These are phyloP conservation scores for Trichocladium antarcticum DNA, from an alignment of 495 filamentous ascomycete species.

Conservation along the genomic window DNA sequence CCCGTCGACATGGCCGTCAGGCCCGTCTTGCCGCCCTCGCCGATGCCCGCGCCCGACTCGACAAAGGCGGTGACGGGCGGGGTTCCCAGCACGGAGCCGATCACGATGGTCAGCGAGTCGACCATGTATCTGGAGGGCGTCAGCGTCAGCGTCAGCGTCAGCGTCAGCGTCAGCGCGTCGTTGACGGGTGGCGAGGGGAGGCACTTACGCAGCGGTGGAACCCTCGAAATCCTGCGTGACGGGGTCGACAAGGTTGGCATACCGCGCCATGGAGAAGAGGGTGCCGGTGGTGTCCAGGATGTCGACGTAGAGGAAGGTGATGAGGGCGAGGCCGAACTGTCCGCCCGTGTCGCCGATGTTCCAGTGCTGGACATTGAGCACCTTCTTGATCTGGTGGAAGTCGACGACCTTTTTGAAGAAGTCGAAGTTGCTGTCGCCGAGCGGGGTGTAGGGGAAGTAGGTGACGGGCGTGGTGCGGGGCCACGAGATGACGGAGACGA, in stretches of 20 bases:
- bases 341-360: conserved; percentile 47
- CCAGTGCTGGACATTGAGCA: conserved; percentile 58
- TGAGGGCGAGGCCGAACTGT: conserved; percentile 65
- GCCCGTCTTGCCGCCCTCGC: conserved; percentile 70
- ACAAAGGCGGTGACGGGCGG: conserved; percentile 75
- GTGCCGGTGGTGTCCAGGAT: conserved; percentile 70
- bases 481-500: conserved; percentile 80
- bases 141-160: too few species aligned
- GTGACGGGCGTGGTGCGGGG: conserved; percentile 61
- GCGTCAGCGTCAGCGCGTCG: background rate
- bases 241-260: conserved; percentile 61
- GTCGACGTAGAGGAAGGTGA: conserved; percentile 80
- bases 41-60: conserved; percentile 74
- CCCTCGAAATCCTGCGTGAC: conserved; percentile 68
- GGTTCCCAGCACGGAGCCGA: conserved; percentile 61
- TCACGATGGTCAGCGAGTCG: conserved; percentile 65
- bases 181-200: too few species aligned
- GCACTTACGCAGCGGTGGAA: conserved; percentile 48
- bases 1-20: conserved; percentile 69
- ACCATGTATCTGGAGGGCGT: conserved; percentile 45
- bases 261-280: conserved; percentile 73
- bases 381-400: conserved; percentile 61
- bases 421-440: conserved; percentile 57
- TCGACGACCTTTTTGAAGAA: conserved; percentile 77
- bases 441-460: conserved; percentile 58